These are phyloP conservation scores for Microdochium nivale DNA, from an alignment of 2,329 filamentous ascomycete genomes.

Conservation along the genomic window DNA sequence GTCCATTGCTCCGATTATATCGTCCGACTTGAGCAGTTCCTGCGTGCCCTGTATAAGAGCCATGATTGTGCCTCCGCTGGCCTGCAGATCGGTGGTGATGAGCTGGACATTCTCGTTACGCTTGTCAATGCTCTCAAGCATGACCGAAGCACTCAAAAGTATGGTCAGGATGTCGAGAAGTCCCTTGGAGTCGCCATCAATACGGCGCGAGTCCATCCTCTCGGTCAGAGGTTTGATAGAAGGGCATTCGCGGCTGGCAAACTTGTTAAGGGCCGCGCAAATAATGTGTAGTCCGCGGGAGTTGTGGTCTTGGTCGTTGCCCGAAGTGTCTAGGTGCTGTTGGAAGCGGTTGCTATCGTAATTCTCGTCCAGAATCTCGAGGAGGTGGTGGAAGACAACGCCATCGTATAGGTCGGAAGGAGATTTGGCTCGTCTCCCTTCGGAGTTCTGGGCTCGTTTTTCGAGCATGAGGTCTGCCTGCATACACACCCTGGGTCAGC, in stretches of 20 bases:
- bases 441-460: background rate
- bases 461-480: background rate
- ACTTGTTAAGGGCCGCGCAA: slow-evolving; percentile 44
- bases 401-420: slow-evolving; percentile 29
- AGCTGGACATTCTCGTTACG: slow-evolving; percentile 26
- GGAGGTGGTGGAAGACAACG: slow-evolving; percentile 43
- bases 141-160: slow-evolving; percentile 54
- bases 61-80: slow-evolving; percentile 22
- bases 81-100: slow-evolving; percentile 1
- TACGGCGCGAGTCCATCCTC: slow-evolving; percentile 46
- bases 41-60: slow-evolving; percentile 34
- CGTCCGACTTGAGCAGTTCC: slow-evolving; percentile 24
- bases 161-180: slow-evolving; percentile 53
- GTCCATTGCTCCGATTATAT: slow-evolving; percentile 27
- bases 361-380: slow-evolving; percentile 47
- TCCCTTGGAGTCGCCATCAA: slow-evolving; percentile 48
- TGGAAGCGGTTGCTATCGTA: slow-evolving; percentile 49
- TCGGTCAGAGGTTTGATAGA: slow-evolving; percentile 43
- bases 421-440: background rate
- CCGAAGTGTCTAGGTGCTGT: slow-evolving; percentile 28
- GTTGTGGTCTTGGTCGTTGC: slow-evolving; percentile 30
- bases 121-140: slow-evolving; percentile 41
- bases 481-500: too few species aligned
- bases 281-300: slow-evolving; percentile 43
- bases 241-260: slow-evolving; percentile 43